Base-by-base conservation (phyloP, 495 filamentous ascomycete species). In the Lophiotrema nucula region DNA sequence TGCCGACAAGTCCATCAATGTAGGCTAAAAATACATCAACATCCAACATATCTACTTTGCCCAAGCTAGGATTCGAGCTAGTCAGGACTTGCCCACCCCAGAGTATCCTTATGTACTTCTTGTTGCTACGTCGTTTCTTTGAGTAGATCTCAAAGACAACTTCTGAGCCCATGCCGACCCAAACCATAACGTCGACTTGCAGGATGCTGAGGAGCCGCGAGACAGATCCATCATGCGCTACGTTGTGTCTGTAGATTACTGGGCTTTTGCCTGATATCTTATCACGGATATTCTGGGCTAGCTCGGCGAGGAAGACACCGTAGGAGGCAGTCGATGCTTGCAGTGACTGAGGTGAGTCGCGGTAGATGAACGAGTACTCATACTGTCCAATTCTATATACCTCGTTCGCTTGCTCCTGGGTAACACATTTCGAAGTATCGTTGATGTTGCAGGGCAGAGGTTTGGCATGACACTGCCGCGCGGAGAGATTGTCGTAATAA, bases 121-220 rank as follows among this genome's bases (percentile, higher is more conserved):
- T 62, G 48, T 25, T 55, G 31, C 11, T 54, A 38, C 10, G 19
- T 31, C 19, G 47, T 45, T 26, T 52, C 43, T 55, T 67, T 64
- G 47, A 71, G 50, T 82, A 86, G 11, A 87, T 38, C 72, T 89
- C 86, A 65, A 89, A 88, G 0, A 87, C 77, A 4, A 88, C 72
- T 67, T 88, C 85, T 8, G 76, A 72, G 0, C 86, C 86, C 83
- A 89, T 86, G 0, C 86, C 86, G 0, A 85, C 86, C 86, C 86
- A 89, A 3, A 87, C 80, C 85, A 88, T 89, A 35, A 70, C 62
- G 33, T 85, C 80, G 3, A 83, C 63, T 65, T 88, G 85, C 54
- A 89, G 66, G n/a, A 87, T 76, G 3, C 76, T 74, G 23, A 89
- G 65, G n/a, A 89, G 56, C 3, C 76, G 69, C 6, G 80, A 80